A percentile compares a stretch with the other conserved stretches of the same genome.
Evolutionary conservation across 768 basidiomycete genomes (phyloP).

Genomic region (Gelatoporia subvermispora): DNA sequence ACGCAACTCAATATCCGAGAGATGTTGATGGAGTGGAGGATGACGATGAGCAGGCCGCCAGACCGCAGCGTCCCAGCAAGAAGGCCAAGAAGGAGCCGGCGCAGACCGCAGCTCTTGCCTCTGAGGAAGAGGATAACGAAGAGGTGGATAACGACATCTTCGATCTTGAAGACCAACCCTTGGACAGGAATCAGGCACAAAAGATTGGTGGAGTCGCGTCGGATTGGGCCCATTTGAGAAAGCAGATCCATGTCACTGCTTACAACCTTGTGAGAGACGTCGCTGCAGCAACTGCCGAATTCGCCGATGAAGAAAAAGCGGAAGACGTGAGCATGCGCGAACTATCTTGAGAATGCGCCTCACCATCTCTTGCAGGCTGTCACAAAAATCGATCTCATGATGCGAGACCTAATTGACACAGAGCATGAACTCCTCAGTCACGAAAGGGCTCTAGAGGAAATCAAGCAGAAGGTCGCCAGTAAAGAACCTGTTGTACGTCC

Average conservation of each 20-base stretch:
- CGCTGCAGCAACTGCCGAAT: constrained; percentile 57
- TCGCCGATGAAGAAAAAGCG: constrained; percentile 47
- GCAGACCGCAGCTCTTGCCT: constrained; percentile 23
- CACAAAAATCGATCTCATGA: constrained; percentile 55
- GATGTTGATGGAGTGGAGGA: constrained; percentile 18
- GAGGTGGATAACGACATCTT: constrained; percentile 41
- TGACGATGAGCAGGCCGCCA: constrained; percentile 35
- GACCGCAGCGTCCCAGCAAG: constrained; percentile 24
- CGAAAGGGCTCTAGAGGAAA: constrained; percentile 43
- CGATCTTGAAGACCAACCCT: constrained; percentile 61
- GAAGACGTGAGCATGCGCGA: constrained; percentile 39
- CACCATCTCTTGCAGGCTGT: constrained; percentile 39
- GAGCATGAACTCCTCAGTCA: constrained; percentile 57
- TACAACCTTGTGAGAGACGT: constrained; percentile 46
- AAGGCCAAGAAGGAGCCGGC: constrained; percentile 28
- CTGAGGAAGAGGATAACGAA: constrained; percentile 33
- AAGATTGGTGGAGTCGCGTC: constrained; percentile 53
- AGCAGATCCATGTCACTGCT: constrained; percentile 39
- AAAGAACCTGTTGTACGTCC: constrained; percentile 57
- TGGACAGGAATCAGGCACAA: constrained; percentile 45
- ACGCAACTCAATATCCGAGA: constrained; percentile 5
- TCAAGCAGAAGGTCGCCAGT: constrained; percentile 51
- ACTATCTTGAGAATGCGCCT: no score
- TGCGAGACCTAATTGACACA: constrained; percentile 67
- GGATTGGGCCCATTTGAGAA: constrained; percentile 59